phyloP scores from a whole-genome alignment of 2,329 filamentous ascomycete genomes.

The Alternaria tenuissima region DNA sequence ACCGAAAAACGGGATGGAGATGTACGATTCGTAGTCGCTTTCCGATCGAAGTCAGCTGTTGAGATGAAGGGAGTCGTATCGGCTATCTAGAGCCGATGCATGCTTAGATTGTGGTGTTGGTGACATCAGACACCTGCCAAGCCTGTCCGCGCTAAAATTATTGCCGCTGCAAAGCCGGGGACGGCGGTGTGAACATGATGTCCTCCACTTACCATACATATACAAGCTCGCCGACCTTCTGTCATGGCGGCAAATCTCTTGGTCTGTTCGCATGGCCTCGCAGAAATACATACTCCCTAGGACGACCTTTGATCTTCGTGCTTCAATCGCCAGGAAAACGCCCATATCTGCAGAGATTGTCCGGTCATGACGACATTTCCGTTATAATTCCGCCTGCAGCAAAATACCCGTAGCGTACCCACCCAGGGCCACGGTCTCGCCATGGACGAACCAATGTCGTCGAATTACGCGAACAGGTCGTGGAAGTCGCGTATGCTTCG shows the following conservation, averaged over 20 bases:
- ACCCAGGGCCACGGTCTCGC: slow-evolving; percentile 29
- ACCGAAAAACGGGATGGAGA: too few species aligned
- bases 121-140: neutral
- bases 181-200: neutral
- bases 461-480: slow-evolving; percentile 21
- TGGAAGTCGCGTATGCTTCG: slow-evolving; percentile 27
- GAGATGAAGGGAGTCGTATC: neutral
- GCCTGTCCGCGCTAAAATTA: neutral
- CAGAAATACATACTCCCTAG: neutral
- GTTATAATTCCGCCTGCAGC: slow-evolving; percentile 27
- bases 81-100: neutral
- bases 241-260: neutral
- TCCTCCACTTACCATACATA: neutral
- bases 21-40: neutral
- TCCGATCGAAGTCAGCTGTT: neutral
- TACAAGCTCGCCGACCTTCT: slow-evolving; percentile 1
- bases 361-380: slow-evolving; percentile 18
- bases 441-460: slow-evolving; percentile 26
- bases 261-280: neutral
- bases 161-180: slow-evolving; percentile 1
- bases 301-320: neutral
- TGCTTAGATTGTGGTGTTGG: neutral
- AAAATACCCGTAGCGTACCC: slow-evolving; percentile 28
- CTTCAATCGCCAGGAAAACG: neutral
- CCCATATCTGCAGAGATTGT: neutral